Evolutionary conservation across 148 eudicot species (phyloP).

Genomic region (Chenopodium formosanum): DNA sequence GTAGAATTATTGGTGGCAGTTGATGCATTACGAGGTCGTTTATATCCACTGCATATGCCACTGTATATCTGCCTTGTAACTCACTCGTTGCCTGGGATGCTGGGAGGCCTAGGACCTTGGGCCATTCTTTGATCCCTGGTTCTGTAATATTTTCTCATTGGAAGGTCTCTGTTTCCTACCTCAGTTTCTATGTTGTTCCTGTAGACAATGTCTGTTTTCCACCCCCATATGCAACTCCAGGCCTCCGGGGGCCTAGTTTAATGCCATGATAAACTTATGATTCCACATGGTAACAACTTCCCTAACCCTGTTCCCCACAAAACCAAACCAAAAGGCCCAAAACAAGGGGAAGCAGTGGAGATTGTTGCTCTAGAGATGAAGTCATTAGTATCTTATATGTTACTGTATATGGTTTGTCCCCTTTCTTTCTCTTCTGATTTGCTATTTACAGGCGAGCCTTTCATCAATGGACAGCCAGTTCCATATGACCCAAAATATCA

Average conservation of each 20-base stretch:
- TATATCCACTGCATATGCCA: not conserved
- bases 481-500: conserved; percentile 40
- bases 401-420: not conserved
- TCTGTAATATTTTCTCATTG: not conserved
- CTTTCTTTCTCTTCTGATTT: not conserved
- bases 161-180: not conserved
- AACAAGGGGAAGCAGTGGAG: not conserved
- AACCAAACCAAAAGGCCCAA: not conserved
- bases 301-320: not conserved
- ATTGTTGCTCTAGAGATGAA: not conserved
- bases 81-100: not conserved
- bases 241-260: not conserved
- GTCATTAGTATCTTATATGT: not conserved
- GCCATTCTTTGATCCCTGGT: not conserved
- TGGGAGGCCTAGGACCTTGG: not conserved
- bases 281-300: not conserved
- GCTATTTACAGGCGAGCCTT: conserved; percentile 33
- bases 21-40: not conserved
- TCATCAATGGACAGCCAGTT: conserved; percentile 36
- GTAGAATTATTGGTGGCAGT: not conserved
- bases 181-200: not conserved
- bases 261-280: not conserved
- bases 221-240: too few species aligned
- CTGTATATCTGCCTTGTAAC: not conserved
- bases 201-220: not conserved